A percentile compares a stretch with the other conserved stretches of the same genome.
phyloP scores from a whole-genome alignment of 1,139 yeast genomes.

The Geotrichum klebahnii region DNA sequence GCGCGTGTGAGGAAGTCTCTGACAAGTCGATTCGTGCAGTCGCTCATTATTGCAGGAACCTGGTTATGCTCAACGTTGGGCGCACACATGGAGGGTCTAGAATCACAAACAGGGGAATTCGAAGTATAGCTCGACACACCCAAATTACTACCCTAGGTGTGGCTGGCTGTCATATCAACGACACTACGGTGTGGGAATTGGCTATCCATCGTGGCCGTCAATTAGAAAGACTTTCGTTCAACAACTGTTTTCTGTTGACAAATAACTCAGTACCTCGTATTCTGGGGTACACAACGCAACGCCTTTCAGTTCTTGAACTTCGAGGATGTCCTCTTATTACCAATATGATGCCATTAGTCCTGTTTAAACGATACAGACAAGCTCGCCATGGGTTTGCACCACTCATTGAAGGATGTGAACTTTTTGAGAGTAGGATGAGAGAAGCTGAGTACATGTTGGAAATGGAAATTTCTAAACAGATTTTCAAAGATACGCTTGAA shows the following conservation, averaged over 20 bases:
- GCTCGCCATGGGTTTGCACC: slow-evolving; percentile 48
- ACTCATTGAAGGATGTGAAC: slow-evolving; percentile 73
- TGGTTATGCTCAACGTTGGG: slow-evolving; percentile 67
- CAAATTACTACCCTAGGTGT: slow-evolving; percentile 69
- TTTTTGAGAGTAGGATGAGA: slow-evolving; percentile 54
- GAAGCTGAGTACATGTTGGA: slow-evolving; percentile 62
- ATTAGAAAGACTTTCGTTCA: slow-evolving; percentile 68
- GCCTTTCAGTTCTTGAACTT: slow-evolving; percentile 71
- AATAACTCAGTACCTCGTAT: slow-evolving; percentile 65
- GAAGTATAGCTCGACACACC: slow-evolving; percentile 53
- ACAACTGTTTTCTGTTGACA: slow-evolving; percentile 65
- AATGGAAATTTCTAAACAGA: slow-evolving; percentile 46
- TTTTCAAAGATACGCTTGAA: slow-evolving; percentile 36
- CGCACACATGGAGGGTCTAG: slow-evolving; percentile 65
- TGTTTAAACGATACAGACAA: slow-evolving; percentile 61
- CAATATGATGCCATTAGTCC: slow-evolving; percentile 60
- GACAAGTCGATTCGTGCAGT: slow-evolving; percentile 70
- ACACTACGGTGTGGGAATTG: slow-evolving; percentile 74
- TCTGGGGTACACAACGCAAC: slow-evolving; percentile 51
- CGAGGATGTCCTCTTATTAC: slow-evolving; percentile 58
- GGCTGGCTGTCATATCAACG: slow-evolving; percentile 82
- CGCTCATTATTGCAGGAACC: slow-evolving; percentile 54
- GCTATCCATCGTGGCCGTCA: slow-evolving; percentile 55
- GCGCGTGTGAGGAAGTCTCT: slow-evolving; percentile 78
- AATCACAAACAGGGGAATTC: slow-evolving; percentile 67